A percentile compares a stretch with the other conserved stretches of the same genome.
Conservation (phyloP, 202 grass and related monocot genomes). For the Schoenoplectus triqueter region DNA sequence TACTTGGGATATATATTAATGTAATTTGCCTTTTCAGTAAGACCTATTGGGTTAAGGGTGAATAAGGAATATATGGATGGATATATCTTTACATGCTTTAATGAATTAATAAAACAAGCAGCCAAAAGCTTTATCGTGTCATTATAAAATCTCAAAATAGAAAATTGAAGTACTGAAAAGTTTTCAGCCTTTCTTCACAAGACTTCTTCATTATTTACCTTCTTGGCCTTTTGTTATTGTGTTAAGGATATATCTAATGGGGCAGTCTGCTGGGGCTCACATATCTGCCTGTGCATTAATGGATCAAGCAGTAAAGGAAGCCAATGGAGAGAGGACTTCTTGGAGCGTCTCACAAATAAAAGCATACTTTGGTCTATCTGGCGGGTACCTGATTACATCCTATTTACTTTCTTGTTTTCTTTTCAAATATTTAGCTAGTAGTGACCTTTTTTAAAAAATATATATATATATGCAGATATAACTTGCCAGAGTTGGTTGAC, state of each 20-base stretch:
- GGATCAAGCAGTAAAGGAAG: conserved; percentile 74
- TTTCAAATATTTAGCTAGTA: conserved; percentile 21
- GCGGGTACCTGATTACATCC: conserved; percentile 55
- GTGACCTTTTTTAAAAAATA: conserved; percentile 15
- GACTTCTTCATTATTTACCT: neutral
- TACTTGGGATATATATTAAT: neutral
- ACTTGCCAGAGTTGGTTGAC: conserved; percentile 74
- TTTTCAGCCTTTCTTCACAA: neutral
- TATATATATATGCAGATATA: conserved; percentile 58
- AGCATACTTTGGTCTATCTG: conserved; percentile 94
- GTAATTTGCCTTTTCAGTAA: conserved; percentile 4
- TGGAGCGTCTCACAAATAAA: conserved; percentile 95
- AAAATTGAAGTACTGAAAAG: neutral
- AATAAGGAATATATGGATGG: neutral
- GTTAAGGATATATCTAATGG: conserved; percentile 94
- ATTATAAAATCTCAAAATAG: neutral
- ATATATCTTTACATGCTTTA: neutral
- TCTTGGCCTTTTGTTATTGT: conserved; percentile 11
- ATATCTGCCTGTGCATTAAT: conserved; percentile 82
- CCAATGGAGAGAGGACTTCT: conserved; percentile 57
- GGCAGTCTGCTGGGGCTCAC: conserved; percentile 97
- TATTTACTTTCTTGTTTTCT: conserved; percentile 36
- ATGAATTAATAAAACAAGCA: neutral
- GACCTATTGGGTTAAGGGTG: neutral
- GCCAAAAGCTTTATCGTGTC: neutral